Percentiles rank a stretch among this genome's conserved stretches.
Evolutionary conservation across 2,329 filamentous ascomycete species (phyloP).

Genomic region (Phaeosphaeria sp.): DNA sequence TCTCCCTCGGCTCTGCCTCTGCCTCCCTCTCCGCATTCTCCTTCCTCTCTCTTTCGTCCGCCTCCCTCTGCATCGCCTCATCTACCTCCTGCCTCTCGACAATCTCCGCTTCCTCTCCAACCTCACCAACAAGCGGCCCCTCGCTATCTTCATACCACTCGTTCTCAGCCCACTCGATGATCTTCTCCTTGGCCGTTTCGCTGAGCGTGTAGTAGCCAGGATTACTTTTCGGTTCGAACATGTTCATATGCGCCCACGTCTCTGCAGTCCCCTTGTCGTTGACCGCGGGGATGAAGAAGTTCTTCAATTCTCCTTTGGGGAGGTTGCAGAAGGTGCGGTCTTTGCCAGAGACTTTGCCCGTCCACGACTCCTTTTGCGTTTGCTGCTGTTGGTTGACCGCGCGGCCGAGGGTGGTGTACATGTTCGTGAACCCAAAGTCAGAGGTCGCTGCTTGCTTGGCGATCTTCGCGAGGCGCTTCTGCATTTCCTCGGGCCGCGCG

Average conservation of each 20-base stretch:
- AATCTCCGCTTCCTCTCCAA: slow-evolving; percentile 43
- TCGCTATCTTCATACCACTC: slow-evolving; percentile 67
- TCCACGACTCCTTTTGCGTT: slow-evolving; percentile 46
- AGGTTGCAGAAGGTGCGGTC: slow-evolving; percentile 86
- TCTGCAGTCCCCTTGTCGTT: slow-evolving; percentile 85
- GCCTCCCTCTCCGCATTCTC: slow-evolving; percentile 12
- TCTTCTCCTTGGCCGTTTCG: slow-evolving; percentile 69
- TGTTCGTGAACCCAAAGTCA: slow-evolving; percentile 78
- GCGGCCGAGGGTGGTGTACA: slow-evolving; percentile 84
- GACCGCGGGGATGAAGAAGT: slow-evolving; percentile 54
- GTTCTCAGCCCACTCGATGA: slow-evolving; percentile 69
- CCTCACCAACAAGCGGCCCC: slow-evolving; percentile 29
- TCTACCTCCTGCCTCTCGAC: slow-evolving; percentile 34
- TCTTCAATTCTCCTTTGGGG: slow-evolving; percentile 42
- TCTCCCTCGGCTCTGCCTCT: slow-evolving; percentile 10
- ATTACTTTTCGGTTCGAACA: slow-evolving; percentile 78
- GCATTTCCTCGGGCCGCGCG: slow-evolving; percentile 81
- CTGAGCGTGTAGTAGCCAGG: slow-evolving; percentile 73
- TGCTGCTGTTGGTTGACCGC: slow-evolving; percentile 60
- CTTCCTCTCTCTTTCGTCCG: slow-evolving; percentile 15
- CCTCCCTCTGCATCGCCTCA: slow-evolving; percentile 29
- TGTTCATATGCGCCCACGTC: slow-evolving; percentile 77
- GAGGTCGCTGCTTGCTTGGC: slow-evolving; percentile 69
- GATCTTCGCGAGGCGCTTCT: slow-evolving; percentile 73
- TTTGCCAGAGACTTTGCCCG: slow-evolving; percentile 67